phyloP scores from a whole-genome alignment of 352 stramenopile genomes.

The Globisporangium yorkense region DNA sequence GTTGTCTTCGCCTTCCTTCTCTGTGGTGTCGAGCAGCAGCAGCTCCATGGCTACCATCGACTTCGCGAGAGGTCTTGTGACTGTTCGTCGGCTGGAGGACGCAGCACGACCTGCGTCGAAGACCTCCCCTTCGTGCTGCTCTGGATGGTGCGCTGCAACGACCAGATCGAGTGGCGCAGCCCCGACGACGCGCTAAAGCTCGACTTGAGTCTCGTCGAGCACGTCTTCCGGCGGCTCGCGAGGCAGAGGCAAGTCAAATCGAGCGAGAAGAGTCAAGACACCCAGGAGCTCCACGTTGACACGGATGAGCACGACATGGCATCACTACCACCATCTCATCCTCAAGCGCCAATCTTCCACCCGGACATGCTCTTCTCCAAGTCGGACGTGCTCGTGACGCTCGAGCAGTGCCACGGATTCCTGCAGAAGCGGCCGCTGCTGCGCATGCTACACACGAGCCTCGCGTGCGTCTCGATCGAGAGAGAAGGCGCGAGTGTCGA shows the following conservation, averaged over 20 bases:
- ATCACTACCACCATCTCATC: neutral
- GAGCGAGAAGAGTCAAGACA: slow-evolving; percentile 11
- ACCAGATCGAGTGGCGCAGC: slow-evolving; percentile 48
- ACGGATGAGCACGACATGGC: neutral
- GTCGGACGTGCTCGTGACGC: slow-evolving; percentile 38
- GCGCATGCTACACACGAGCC: slow-evolving; percentile 42
- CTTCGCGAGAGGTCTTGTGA: neutral
- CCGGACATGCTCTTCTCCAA: slow-evolving; percentile 51
- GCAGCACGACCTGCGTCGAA: too few species aligned
- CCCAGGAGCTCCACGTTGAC: neutral
- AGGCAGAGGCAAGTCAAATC: slow-evolving; percentile 8
- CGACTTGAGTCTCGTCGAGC: slow-evolving; percentile 47
- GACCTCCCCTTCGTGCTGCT: slow-evolving; percentile 10
- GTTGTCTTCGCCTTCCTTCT: slow-evolving; percentile 72
- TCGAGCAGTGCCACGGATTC: slow-evolving; percentile 33
- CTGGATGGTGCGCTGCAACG: slow-evolving; percentile 13
- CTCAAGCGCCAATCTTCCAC: slow-evolving; percentile 7
- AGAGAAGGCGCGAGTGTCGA: slow-evolving; percentile 42
- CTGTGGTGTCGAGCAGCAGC: slow-evolving; percentile 51
- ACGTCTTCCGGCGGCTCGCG: slow-evolving; percentile 38
- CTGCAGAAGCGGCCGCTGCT: slow-evolving; percentile 51
- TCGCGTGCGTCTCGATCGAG: slow-evolving; percentile 51
- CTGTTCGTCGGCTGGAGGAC: slow-evolving; percentile 15
- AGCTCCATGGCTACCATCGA: slow-evolving; percentile 27
- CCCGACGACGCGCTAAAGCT: slow-evolving; percentile 33